phyloP scores from a whole-genome alignment of 176 grass and related monocot species.

The Musa troglodytarum region DNA sequence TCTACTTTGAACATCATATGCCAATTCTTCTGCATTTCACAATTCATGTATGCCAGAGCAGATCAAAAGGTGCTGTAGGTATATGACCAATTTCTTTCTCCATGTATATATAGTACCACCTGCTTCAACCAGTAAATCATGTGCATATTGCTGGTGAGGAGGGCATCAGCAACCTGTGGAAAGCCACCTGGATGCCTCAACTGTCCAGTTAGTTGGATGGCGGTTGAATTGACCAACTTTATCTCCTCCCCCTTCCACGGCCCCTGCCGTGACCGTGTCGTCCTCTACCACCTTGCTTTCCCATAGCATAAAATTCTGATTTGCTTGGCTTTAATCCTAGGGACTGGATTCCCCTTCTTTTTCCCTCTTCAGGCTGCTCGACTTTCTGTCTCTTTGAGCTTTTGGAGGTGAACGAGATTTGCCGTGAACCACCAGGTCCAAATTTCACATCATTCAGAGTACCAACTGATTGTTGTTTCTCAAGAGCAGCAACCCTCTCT shows the following conservation, averaged over 20 bases:
- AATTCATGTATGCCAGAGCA: too few relatives aligned
- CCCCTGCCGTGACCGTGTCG: constrained; percentile 20
- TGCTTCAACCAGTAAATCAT: too few relatives aligned
- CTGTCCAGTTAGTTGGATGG: too few relatives aligned
- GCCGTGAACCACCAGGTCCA: constrained; percentile 57
- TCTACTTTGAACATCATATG: too few relatives aligned
- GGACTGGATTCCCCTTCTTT: constrained; percentile 48
- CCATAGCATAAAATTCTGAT: constrained; percentile 68
- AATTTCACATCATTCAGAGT: constrained; percentile 49
- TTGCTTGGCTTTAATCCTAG: constrained; percentile 63
- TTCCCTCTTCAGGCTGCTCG: constrained; percentile 35
- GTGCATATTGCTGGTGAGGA: too few relatives aligned
- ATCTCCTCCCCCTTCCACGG: constrained; percentile 20
- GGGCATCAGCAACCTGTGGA: too few relatives aligned
- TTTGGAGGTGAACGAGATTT: constrained; percentile 53
- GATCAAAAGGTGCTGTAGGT: too few relatives aligned
- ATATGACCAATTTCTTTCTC: too few relatives aligned
- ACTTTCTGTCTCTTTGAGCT: constrained; percentile 24
- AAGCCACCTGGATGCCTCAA: too few relatives aligned
- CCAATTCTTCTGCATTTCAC: too few relatives aligned
- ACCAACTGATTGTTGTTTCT: constrained; percentile 24
- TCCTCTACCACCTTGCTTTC: constrained; percentile 32
- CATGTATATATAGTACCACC: too few relatives aligned
- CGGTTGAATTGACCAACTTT: not conserved
- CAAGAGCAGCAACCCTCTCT: constrained; percentile 48